Conservation (phyloP, 108 stramenopile genomes). For the Stephanodiscus triporus region DNA sequence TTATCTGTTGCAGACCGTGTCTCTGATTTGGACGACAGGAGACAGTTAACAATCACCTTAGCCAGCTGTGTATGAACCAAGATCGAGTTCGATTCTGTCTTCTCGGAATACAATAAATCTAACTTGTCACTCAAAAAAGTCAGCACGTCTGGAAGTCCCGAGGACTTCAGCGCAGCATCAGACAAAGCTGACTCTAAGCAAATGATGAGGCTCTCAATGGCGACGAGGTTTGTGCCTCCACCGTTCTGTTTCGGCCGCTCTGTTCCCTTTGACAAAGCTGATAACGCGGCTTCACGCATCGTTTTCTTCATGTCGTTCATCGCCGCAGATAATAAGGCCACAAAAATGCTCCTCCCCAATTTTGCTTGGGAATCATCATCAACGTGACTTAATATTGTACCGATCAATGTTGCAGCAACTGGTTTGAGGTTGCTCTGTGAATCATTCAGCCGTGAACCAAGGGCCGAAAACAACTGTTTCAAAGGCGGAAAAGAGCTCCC, state of each 20-base stretch:
- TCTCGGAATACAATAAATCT: slow-evolving; percentile 9
- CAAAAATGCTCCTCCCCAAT: slow-evolving; percentile 71
- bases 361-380: slow-evolving; percentile 72
- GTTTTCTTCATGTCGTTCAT: slow-evolving; percentile 88
- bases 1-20: slow-evolving; percentile 73
- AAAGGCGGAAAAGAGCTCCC: slow-evolving; percentile 45
- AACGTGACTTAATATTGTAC: slow-evolving; percentile 55
- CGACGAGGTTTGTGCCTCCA: slow-evolving; percentile 54
- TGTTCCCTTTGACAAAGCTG: slow-evolving; percentile 61
- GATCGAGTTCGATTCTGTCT: slow-evolving; percentile 3
- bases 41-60: slow-evolving; percentile 59
- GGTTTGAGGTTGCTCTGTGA: slow-evolving; percentile 92
- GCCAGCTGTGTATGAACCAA: slow-evolving; percentile 46
- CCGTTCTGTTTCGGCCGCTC: slow-evolving; percentile 52
- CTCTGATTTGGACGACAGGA: slow-evolving; percentile 79
- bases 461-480: slow-evolving; percentile 59
- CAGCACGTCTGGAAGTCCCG: slow-evolving; percentile 77
- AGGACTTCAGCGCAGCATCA: slow-evolving; percentile 74
- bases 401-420: slow-evolving; percentile 73
- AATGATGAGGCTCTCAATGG: slow-evolving; percentile 62
- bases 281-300: slow-evolving; percentile 81
- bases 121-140: slow-evolving; percentile 38
- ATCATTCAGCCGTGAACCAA: slow-evolving; percentile 76
- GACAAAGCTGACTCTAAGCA: slow-evolving; percentile 66
- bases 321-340: slow-evolving; percentile 65